Percentiles rank a stretch among this genome's conserved stretches.
These are phyloP conservation scores for Trichothecium sympodiale DNA, from an alignment of 2,329 filamentous ascomycete genomes.

Conservation along the genomic window DNA sequence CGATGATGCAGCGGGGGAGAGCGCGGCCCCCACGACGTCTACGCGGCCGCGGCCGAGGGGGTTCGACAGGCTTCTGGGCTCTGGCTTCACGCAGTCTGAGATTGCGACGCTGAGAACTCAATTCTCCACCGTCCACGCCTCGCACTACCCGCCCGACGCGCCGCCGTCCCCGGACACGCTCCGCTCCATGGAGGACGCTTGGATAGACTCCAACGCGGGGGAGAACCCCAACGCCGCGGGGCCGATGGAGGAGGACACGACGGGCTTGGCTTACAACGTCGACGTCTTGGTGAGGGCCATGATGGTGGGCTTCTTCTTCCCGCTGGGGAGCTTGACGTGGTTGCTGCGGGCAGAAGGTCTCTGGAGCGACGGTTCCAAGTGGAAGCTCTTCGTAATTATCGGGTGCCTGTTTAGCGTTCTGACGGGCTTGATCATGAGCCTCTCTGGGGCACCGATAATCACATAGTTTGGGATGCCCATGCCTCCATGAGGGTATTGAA, in stretches of 20 bases:
- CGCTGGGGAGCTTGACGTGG: constrained; percentile 77
- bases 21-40: constrained; percentile 11
- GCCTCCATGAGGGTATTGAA: too few species aligned
- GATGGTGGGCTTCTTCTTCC: constrained; percentile 90
- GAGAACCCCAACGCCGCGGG: constrained; percentile 16
- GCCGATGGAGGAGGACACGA: constrained; percentile 32
- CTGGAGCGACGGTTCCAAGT: constrained; percentile 57
- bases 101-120: constrained; percentile 77
- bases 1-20: constrained; percentile 35
- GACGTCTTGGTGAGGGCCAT: constrained; percentile 85
- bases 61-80: constrained; percentile 73
- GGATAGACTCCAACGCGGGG: constrained; percentile 65
- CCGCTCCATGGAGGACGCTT: constrained; percentile 72
- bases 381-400: constrained; percentile 76
- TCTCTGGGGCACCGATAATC: constrained; percentile 26
- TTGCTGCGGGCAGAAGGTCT: constrained; percentile 77
- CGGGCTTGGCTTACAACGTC: constrained; percentile 44
- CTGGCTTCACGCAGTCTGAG: constrained; percentile 75
- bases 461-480: constrained; percentile 16
- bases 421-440: constrained; percentile 55
- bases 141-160: constrained; percentile 75
- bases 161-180: constrained; percentile 73
- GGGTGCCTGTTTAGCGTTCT: constrained; percentile 71
- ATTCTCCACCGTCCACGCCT: constrained; percentile 74
- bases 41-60: constrained; percentile 43